Evolutionary conservation across 2,329 filamentous ascomycete species (phyloP), one percentile per base, ranked within the genome.

Genomic region (Thermoascus crustaceus): DNA sequence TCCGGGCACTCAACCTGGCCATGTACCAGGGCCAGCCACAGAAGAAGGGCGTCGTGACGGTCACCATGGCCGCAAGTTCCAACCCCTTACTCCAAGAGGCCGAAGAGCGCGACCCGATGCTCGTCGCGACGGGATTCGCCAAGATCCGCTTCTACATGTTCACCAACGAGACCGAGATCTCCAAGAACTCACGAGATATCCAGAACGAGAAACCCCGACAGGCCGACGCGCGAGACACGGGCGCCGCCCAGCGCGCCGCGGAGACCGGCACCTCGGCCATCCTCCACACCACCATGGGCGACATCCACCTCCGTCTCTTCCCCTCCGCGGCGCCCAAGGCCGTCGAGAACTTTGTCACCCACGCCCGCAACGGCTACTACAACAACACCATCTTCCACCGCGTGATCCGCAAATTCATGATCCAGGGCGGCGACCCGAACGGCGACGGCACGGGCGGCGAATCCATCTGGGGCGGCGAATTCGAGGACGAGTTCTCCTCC

Each of bases 121-220:
- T 98, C 5, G 75, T 93, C 29, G 73, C 76, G 7, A 96, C 91
- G 0, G 89, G 80, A 0, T 80, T 84, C 30, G 83, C 80, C 43
- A 96, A 94, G 63, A 76, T 83, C 18, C 82, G 93, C 25, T 98
- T 98, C 66, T 98, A 95, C 72, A 87, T 96, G 78, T 98, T 95
- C 62, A 94, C 85, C 22, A 94, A 95, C 58, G 84, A 94, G 24
- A 76, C 80, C 23, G 82, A 86, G 16, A 73, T 91, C 34, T 82
- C 80, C 47, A 94, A 89, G 59, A 82, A 83, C 5, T 80, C 81
- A 22, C 80, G 91, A 47, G 91, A 98, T 57, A 73, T 98, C 7
- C 87, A 94, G 49, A 98, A 98, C 58, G 91, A 98, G 63, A 88
- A 87, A 49, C 91, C 89, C 0, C 81, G 77, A 1, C 72, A 78